Conservation (phyloP, 1,139 yeast species). For the Geotrichum siamense region DNA sequence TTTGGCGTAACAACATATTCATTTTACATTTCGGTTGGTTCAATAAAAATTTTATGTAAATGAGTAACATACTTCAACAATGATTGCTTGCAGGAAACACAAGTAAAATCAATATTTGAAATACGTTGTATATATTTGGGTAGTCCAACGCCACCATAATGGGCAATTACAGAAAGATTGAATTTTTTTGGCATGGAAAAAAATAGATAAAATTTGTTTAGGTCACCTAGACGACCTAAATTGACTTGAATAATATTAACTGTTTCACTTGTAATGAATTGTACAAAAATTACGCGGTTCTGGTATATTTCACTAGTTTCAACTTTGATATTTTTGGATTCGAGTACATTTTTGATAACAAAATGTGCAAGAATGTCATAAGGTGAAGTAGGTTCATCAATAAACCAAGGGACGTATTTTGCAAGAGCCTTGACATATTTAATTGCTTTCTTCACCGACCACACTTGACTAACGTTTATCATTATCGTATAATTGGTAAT, state of each 20-base stretch:
- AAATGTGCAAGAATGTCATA: constrained; percentile 39
- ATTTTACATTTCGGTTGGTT: constrained; percentile 35
- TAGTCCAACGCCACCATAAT: constrained; percentile 40
- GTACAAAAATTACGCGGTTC: constrained; percentile 39
- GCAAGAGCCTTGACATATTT: constrained; percentile 36
- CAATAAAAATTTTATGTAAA: constrained; percentile 32
- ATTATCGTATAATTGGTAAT: constrained; percentile 30
- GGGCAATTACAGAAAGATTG: constrained; percentile 38
- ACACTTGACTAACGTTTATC: constrained; percentile 39
- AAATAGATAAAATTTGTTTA: constrained; percentile 38
- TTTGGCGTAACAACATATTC: constrained; percentile 37
- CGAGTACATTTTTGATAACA: constrained; percentile 35
- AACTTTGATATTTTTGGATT: constrained; percentile 36
- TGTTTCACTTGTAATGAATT: constrained; percentile 35
- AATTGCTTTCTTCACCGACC: constrained; percentile 40
- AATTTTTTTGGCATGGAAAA: constrained; percentile 37
- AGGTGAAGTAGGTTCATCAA: constrained; percentile 41
- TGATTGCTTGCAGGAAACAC: constrained; percentile 34
- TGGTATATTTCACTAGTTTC: constrained; percentile 42
- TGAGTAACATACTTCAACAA: constrained; percentile 34
- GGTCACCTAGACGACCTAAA: constrained; percentile 39
- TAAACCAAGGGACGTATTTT: constrained; percentile 37
- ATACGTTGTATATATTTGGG: constrained; percentile 40
- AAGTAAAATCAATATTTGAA: constrained; percentile 37
- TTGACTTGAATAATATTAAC: constrained; percentile 38